Evolutionary conservation across 768 basidiomycete species (phyloP).

Genomic region (Hericium rajendrae): DNA sequence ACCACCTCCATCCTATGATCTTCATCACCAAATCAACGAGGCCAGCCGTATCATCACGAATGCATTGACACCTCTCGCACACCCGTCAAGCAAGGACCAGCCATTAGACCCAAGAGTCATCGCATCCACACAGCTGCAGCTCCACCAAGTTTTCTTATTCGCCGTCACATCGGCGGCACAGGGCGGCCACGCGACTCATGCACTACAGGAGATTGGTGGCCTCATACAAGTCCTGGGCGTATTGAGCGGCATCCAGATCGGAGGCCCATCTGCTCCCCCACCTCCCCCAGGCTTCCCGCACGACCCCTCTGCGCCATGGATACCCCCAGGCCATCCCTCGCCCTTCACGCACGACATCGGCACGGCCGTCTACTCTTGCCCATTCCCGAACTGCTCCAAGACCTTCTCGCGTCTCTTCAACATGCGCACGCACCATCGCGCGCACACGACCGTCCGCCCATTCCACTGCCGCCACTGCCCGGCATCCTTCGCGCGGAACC

Average conservation of each 20-base stretch:
- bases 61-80: constrained; percentile 25
- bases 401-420: constrained; percentile 60
- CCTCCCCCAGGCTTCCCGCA: constrained; percentile 13
- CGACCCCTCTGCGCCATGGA: constrained; percentile 13
- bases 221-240: constrained; percentile 77
- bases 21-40: constrained; percentile 48
- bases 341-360: constrained; percentile 32
- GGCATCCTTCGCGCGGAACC: constrained; percentile 69
- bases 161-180: constrained; percentile 48
- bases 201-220: constrained; percentile 68
- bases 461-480: constrained; percentile 57
- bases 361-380: constrained; percentile 75
- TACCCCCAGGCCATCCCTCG: constrained; percentile 20
- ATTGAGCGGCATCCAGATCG: constrained; percentile 68
- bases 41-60: constrained; percentile 50
- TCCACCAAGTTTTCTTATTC: constrained; percentile 74
- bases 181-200: constrained; percentile 39
- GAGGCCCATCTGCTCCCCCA: constrained; percentile 21
- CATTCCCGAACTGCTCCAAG: constrained; percentile 54
- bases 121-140: constrained; percentile 58
- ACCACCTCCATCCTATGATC: constrained; percentile 17
- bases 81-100: neutral
- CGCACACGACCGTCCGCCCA: constrained; percentile 56
- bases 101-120: constrained; percentile 49
- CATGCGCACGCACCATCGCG: constrained; percentile 62